Conservation (phyloP, 2,329 filamentous ascomycete species). For the Waltergamsia citrina region DNA sequence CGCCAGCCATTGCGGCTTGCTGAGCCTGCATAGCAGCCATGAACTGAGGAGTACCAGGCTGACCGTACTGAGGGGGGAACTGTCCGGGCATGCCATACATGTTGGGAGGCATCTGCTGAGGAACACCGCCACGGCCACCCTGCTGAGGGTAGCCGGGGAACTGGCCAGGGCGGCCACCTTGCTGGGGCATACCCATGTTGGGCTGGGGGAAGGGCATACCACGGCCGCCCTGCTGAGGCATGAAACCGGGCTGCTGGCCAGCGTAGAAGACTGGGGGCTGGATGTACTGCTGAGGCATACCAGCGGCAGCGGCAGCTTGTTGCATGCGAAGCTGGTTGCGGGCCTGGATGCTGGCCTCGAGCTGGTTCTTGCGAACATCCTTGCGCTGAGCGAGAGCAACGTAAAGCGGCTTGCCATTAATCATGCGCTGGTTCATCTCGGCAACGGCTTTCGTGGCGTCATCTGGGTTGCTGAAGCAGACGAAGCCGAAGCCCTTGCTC, state of each 20-base stretch:
- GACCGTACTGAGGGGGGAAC: constrained; percentile 71
- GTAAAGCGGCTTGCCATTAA: constrained; percentile 92
- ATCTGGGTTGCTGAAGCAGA: constrained; percentile 99
- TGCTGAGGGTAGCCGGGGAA: constrained; percentile 81
- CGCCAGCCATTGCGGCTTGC: constrained; percentile 50
- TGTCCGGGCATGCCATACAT: constrained; percentile 75
- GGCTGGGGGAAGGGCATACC: constrained; percentile 59
- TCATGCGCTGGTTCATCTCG: constrained; percentile 99
- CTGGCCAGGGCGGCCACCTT: constrained; percentile 75
- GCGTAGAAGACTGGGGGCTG: constrained; percentile 88
- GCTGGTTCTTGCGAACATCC: constrained; percentile 98
- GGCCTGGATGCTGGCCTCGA: constrained; percentile 98
- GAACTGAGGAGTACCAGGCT: constrained; percentile 71
- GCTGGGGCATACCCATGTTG: constrained; percentile 58
- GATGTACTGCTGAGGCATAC: constrained; percentile 82
- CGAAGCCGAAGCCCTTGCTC: constrained; percentile 99
- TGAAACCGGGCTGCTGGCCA: constrained; percentile 65
- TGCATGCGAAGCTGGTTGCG: constrained; percentile 98
- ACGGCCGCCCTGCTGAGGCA: constrained; percentile 50
- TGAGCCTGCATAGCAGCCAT: constrained; percentile 77
- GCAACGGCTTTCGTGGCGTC: constrained; percentile 98
- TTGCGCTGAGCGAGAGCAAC: constrained; percentile 98
- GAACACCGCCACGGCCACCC: constrained; percentile 77
- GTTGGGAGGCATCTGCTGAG: constrained; percentile 79
- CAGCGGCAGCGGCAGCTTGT: constrained; percentile 84